Evolutionary conservation across 2,329 filamentous ascomycete species (phyloP), one percentile per base, ranked within the genome.

Genomic region (Aspergillus sojae): DNA sequence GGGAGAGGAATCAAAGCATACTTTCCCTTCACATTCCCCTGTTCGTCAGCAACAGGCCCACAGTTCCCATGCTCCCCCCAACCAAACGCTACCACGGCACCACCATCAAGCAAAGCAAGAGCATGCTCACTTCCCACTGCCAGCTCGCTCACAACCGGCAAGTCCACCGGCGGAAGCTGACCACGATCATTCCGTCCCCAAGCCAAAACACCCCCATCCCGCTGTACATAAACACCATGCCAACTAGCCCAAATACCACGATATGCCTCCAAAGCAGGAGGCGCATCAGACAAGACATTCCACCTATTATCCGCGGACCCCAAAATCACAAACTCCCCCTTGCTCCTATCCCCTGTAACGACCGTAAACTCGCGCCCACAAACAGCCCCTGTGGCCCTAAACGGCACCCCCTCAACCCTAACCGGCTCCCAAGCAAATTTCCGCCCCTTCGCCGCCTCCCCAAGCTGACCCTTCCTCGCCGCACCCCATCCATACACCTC

Each of bases 61-160:
- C 95, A 99, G 75, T 99, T 99, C 1, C 95, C 95, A 79, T 99
- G 95, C 78, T 98, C 94, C 2, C 93, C 94, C 95, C 95, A 99
- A 23, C 95, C 95, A 93, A 94, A 98, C 1, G 92, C 87, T 56
- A 96, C 79, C 1, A 97, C 87, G 57, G 89, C 85, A 1, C 87
- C 87, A 23, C 85, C 82, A 11, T 79, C 79, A 0, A 91, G 88
- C 30, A 94, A 78, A 10, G 88, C 92, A 66, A 98, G 78, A n/a
- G 87, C 88, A 77, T 99, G 95, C 77, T 98, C 95, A 73, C 94
- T 97, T 0, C 95, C 95, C 53, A 91, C 86, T 3, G 91, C 91
- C n/a, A 98, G 85, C 28, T 82, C 81, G 11, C 80, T 78, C 4
- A 93, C 72, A 1, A 74, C 72, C 0, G 89, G 89, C 1, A 96